Base-by-base conservation (phyloP, 2,329 filamentous ascomycete species). In the Colletotrichum karsti region DNA sequence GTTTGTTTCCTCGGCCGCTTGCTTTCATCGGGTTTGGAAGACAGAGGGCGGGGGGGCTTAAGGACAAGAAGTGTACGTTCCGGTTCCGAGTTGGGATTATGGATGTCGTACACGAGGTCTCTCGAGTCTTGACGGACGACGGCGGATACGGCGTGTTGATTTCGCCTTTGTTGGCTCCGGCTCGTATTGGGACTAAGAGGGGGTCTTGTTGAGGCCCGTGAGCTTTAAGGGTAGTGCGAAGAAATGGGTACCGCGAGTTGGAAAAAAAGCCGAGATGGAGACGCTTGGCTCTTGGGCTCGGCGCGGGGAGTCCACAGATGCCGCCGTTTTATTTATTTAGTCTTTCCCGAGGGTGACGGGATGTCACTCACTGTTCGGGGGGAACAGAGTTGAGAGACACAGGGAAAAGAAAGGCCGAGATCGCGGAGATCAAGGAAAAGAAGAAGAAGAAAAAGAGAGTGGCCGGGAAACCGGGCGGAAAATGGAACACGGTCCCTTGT, bases 381-480 rank as follows among this genome's bases (percentile, higher is more conserved):
- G 35, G 30, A 20, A 18, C 15, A 22, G 41, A 20, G 41, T n/a
- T 61, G 15, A 20, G n/a, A 41, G 46, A 20, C 22, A 51, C 33
- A 24, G 33, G 26, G 28, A 39, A 39, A 55, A 22, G 51, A 12
- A 53, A 35, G 48, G 9, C 26, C 48, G 28, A 53, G 48, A 53
- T 26, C 26, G 26, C 20, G 37, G 37, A 44, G 18, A 1, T 20
- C 18, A 20, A 44, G 41, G 41, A 44, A 44, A 44, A 50, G 33
- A 35, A 5, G 3, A 26, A 24, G 22, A 26, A 18, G 24, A 22
- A 50, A 50, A 1, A 50, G 46, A 37, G 28, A 35, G 3, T 60
- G 44, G 56, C 56, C 20, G 44, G 56, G 42, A n/a, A 60, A 60
- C 56, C 42, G 56, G 44, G 37, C 56, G 44, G 39, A 46, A 20